Percentiles rank a stretch among this genome's conserved stretches.
Evolutionary conservation across 2,329 filamentous ascomycete genomes (phyloP).

Genomic region (Cryphonectria radicalis): DNA sequence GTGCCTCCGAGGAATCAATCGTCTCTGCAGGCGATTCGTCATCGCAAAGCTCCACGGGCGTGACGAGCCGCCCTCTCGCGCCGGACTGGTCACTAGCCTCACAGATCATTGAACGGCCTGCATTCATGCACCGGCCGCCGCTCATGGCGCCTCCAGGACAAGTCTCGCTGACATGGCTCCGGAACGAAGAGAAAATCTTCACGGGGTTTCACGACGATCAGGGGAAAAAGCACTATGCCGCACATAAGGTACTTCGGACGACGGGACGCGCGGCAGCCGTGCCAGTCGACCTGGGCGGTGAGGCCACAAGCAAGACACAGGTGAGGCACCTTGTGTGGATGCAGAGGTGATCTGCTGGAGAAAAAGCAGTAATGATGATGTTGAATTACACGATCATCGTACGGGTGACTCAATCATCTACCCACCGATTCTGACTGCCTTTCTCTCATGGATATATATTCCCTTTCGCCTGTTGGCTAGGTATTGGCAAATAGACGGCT

Average conservation of each 20-base stretch:
- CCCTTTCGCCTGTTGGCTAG: not conserved
- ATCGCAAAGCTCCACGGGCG: too few species aligned
- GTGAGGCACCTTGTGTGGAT: slow-evolving; percentile 18
- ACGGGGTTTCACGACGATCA: slow-evolving; percentile 26
- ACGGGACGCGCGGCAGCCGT: slow-evolving; percentile 14
- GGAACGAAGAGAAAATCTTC: slow-evolving; percentile 24
- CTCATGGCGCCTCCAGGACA: not conserved
- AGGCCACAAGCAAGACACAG: not conserved
- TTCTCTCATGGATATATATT: not conserved
- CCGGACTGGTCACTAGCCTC: not conserved
- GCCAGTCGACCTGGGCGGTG: slow-evolving; percentile 6
- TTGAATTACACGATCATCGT: not conserved
- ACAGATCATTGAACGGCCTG: slow-evolving; percentile 29
- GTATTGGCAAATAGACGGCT: not conserved
- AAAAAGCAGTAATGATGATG: not conserved
- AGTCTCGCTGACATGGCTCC: slow-evolving; percentile 6
- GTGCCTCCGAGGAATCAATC: not conserved
- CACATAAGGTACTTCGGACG: slow-evolving; percentile 10
- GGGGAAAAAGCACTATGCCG: slow-evolving; percentile 11
- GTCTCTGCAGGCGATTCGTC: not conserved
- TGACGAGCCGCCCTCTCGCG: not conserved
- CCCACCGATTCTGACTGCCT: not conserved
- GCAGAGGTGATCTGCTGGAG: slow-evolving; percentile 7
- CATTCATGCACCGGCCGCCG: slow-evolving; percentile 21
- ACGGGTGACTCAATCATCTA: not conserved